Base-by-base conservation (phyloP, 306 rosid species). In the Vicia faba region DNA sequence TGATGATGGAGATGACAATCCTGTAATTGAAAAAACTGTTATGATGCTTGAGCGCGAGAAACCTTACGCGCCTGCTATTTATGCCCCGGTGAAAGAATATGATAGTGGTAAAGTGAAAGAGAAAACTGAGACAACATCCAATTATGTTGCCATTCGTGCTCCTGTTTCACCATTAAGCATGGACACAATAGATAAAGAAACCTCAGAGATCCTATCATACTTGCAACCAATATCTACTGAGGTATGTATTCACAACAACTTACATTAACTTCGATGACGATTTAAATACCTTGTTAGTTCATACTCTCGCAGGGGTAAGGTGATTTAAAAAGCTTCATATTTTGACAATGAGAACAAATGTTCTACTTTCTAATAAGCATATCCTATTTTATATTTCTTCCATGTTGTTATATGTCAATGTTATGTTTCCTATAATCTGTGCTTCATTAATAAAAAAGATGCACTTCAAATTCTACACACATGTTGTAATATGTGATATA, bases 11-110 rank as follows among this genome's bases (percentile, higher is more conserved):
- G 86, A 88, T 63, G 89, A 85, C 70, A 90, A 90, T 75, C 88
- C 83, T 72, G 88, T 88, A 28, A 70, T 88, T 78, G 96, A 90
- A 75, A 95, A 95, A 84, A 85, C 86, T 49, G 91, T 91, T 71
- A 77, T 95, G 77, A 83, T 95, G 82, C 96, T 84, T 16, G 87
- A 88, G 82, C 8, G 68, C 8, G 89, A 86, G 87, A 95, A 79
- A 68, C 75, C 91, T 48, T 74, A 71, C 48, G 44, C 70, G 46
- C 80, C 82, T 63, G 31, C 75, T 54, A 73, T 36, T 61, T 75
- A 48, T 72, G 77, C 59, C 3, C 58, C 50, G 61, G 67, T 67
- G 50, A 79, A 68, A 54, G 80, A 61, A 16, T 39, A 31, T 62
- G 70, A 57, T 48, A 70, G 66, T 9, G 46, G 65, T 62, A 73